phyloP scores from a whole-genome alignment of 345 rosid genomes.

The Viola odorata region DNA sequence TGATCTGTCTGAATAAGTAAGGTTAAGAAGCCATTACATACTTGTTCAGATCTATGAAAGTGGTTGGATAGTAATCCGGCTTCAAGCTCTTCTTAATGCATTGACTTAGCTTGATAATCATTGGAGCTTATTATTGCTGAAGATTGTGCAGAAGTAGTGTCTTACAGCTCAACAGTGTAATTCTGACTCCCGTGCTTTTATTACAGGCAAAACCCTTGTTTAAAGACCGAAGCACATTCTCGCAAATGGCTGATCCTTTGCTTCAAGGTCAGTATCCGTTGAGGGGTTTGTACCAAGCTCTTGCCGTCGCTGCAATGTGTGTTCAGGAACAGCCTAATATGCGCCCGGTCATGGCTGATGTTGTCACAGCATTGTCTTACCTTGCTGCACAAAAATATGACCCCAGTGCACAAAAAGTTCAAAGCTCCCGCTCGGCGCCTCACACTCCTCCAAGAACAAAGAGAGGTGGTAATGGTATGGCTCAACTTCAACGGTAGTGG shows the following conservation, averaged over 20 bases:
- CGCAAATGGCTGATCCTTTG: constrained; percentile 66
- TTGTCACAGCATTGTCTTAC: constrained; percentile 70
- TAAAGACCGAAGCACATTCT: constrained; percentile 70
- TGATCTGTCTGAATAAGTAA: no score
- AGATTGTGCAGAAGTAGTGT: neutral
- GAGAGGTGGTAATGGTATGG: constrained; percentile 30
- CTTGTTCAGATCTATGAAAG: no score
- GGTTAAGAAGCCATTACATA: no score
- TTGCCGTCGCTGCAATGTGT: constrained; percentile 93
- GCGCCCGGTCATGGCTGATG: constrained; percentile 73
- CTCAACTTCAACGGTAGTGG: constrained; percentile 5
- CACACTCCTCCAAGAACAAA: constrained; percentile 52
- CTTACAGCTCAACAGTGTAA: neutral
- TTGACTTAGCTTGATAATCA: neutral
- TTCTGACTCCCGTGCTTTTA: neutral
- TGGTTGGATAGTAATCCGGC: no score
- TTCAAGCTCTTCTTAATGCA: neutral
- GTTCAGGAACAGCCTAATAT: constrained; percentile 83
- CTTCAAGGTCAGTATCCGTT: constrained; percentile 69
- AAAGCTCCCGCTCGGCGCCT: constrained; percentile 27
- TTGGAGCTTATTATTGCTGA: neutral
- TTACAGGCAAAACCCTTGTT: constrained; percentile 82
- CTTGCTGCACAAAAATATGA: constrained; percentile 64
- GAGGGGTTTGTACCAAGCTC: constrained; percentile 81
- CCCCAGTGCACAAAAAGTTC: constrained; percentile 21